A percentile compares a stretch with the other conserved stretches of the same genome.
These are phyloP conservation scores for Verticillium longisporum DNA, from an alignment of 2,329 filamentous ascomycete genomes.

Conservation along the genomic window DNA sequence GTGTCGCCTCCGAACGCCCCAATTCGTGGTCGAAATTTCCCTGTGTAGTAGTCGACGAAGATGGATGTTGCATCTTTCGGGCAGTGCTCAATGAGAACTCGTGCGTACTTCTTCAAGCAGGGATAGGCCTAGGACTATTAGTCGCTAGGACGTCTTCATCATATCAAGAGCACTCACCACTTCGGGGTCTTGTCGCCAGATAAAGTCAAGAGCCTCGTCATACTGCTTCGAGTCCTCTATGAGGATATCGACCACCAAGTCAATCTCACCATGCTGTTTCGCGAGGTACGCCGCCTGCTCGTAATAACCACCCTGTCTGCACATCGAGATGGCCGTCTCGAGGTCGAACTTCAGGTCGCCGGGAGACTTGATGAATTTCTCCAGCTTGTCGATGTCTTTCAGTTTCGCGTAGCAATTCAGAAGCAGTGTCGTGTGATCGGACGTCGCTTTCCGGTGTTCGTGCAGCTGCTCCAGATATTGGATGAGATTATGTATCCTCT, in stretches of 20 bases:
- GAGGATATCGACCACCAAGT: conserved; percentile 89
- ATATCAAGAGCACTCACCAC: conserved; percentile 42
- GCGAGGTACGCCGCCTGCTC: conserved; percentile 95
- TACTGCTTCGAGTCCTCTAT: conserved; percentile 95
- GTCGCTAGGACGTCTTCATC: conserved; percentile 3
- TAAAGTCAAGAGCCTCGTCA: conserved; percentile 80
- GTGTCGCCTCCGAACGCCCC: background rate
- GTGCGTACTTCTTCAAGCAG: conserved; percentile 91
- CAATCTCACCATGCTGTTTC: conserved; percentile 87
- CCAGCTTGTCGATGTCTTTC: conserved; percentile 93
- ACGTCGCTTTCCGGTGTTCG: conserved; percentile 85
- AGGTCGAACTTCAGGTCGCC: conserved; percentile 94
- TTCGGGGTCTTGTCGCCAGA: conserved; percentile 78
- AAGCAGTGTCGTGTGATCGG: conserved; percentile 89
- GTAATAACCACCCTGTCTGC: conserved; percentile 91
- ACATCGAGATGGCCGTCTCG: conserved; percentile 96
- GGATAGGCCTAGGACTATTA: conserved; percentile 61
- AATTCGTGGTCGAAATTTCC: conserved; percentile 68
- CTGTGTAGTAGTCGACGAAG: conserved; percentile 94
- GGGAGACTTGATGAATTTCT: conserved; percentile 93
- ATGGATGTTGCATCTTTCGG: conserved; percentile 74
- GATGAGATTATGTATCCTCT: conserved; percentile 94
- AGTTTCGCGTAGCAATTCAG: conserved; percentile 97
- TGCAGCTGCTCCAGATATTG: conserved; percentile 96
- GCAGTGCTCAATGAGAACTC: conserved; percentile 82